Base-by-base conservation (phyloP, 257 asterid genomes). In the Penstemon barbatus region DNA sequence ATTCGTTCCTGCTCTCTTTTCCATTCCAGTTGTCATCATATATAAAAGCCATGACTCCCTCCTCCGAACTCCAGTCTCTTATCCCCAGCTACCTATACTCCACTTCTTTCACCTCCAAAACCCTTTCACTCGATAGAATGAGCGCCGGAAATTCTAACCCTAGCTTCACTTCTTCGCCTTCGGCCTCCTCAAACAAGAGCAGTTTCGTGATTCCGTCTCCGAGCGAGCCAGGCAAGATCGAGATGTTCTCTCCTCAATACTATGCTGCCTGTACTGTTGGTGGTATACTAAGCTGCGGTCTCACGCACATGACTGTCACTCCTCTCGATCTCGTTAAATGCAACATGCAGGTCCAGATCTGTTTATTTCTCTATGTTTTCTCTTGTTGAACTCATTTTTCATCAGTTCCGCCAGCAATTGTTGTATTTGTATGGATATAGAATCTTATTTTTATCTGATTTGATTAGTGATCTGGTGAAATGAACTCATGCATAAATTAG, bases 271-370 rank as follows among this genome's bases (percentile, higher is more conserved):
- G 96, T 70, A 89, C 98, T 0, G 78, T 12, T 72, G 98, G 98
- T 63, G 98, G 98, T 66, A 84, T 91, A 37, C 83, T 91, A 67
- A 91, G 98, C 81, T 91, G 97, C 72, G 98, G 98, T 50, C 93
- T 91, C 43, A 91, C 98, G 36, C 98, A 91, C 76, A 91, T 77
- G 96, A 63, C 98, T 57, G 98, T 91, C 75, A 91, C 96, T 60
- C 98, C 98, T 72, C 98, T 91, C 13, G 98, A 91, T 78, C 93
- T 91, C 51, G 98, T 89, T 90, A 91, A 91, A 71, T 91, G 98
- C 79, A 91, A 91, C 76, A 91, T 91, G 98, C 98, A 91, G 95
- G 98, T 89, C 15, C 73, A 81, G 87, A 81, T 80, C 87, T 75
- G 10, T 42, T 63, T 56, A 7, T 39, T 65, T 58, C 36, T 57